phyloP scores from a whole-genome alignment of 495 filamentous ascomycete genomes.

The Aspergillus affinis region DNA sequence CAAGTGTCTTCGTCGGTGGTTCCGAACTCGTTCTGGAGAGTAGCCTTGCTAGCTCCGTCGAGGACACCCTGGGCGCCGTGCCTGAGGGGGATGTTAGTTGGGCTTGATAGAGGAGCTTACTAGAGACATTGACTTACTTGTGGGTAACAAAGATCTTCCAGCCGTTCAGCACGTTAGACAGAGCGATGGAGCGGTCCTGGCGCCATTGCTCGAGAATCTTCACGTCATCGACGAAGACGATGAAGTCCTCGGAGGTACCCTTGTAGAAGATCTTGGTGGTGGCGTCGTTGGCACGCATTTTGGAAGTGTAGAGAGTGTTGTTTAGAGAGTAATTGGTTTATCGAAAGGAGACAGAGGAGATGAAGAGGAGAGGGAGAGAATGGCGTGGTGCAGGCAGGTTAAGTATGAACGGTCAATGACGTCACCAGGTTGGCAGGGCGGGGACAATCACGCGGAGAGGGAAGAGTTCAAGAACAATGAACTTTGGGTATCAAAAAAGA shows the following conservation, averaged over 20 bases:
- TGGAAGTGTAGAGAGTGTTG: slow-evolving; percentile 15
- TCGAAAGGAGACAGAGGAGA: slow-evolving; percentile 7
- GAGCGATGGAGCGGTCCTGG: slow-evolving; percentile 71
- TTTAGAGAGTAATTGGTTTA: background rate
- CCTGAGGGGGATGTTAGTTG: slow-evolving; percentile 42
- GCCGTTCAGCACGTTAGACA: slow-evolving; percentile 80
- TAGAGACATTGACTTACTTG: slow-evolving; percentile 58
- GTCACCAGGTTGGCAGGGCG: background rate
- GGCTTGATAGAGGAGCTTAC: background rate
- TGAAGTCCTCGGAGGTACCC: slow-evolving; percentile 83
- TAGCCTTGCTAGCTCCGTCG: slow-evolving; percentile 69
- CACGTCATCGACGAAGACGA: slow-evolving; percentile 81
- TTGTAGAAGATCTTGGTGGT: slow-evolving; percentile 87
- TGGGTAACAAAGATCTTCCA: slow-evolving; percentile 92
- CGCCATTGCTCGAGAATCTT: slow-evolving; percentile 78
- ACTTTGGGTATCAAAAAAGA: background rate
- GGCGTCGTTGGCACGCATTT: slow-evolving; percentile 76
- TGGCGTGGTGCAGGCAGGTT: slow-evolving; percentile 2
- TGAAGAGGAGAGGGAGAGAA: slow-evolving; percentile 17
- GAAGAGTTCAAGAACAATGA: background rate
- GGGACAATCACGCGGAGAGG: background rate
- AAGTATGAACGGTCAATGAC: background rate
- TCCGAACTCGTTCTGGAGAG: slow-evolving; percentile 85
- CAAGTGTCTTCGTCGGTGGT: slow-evolving; percentile 73
- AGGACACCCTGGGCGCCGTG: slow-evolving; percentile 82